Conservation (phyloP, 2,329 filamentous ascomycete genomes). For the Fusarium temperatum region DNA sequence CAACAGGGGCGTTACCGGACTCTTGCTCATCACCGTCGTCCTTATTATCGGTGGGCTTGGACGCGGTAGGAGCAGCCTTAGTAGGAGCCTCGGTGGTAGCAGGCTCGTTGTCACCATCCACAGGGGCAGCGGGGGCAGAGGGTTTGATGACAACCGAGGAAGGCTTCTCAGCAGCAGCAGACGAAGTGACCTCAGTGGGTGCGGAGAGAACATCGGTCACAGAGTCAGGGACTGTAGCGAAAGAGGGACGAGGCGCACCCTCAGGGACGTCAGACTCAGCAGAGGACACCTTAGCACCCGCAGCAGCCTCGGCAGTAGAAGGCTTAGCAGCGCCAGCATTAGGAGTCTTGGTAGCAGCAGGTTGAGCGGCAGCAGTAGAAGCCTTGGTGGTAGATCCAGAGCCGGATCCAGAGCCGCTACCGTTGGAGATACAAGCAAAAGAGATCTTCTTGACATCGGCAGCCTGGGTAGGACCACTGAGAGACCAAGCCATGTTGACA, state of each 20-base stretch:
- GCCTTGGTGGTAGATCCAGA: slow-evolving; percentile 1
- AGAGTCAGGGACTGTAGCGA: slow-evolving; percentile 15
- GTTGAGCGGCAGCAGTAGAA: slow-evolving; percentile 6
- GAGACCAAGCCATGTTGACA: slow-evolving; percentile 62
- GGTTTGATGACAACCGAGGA: slow-evolving; percentile 18
- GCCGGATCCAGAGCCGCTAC: slow-evolving; percentile 10
- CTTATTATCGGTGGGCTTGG: neutral
- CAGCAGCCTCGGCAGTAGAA: slow-evolving; percentile 1
- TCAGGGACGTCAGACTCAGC: slow-evolving; percentile 2
- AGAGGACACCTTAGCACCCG: neutral
- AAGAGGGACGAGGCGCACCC: slow-evolving; percentile 33
- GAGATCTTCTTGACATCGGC: slow-evolving; percentile 55
- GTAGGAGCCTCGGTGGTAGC: neutral
- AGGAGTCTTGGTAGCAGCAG: slow-evolving; percentile 19
- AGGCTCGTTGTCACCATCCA: neutral
- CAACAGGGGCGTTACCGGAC: neutral
- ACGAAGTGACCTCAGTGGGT: neutral
- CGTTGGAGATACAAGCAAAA: slow-evolving; percentile 58
- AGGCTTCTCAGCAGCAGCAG: neutral
- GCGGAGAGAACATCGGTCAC: slow-evolving; percentile 26
- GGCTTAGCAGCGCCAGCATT: slow-evolving; percentile 12
- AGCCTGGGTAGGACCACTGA: slow-evolving; percentile 36
- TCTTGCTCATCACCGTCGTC: neutral
- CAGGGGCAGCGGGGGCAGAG: neutral
- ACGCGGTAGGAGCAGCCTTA: neutral